Evolutionary conservation across 495 filamentous ascomycete species (phyloP).

Genomic region (Aspergillus carlsbadensis): DNA sequence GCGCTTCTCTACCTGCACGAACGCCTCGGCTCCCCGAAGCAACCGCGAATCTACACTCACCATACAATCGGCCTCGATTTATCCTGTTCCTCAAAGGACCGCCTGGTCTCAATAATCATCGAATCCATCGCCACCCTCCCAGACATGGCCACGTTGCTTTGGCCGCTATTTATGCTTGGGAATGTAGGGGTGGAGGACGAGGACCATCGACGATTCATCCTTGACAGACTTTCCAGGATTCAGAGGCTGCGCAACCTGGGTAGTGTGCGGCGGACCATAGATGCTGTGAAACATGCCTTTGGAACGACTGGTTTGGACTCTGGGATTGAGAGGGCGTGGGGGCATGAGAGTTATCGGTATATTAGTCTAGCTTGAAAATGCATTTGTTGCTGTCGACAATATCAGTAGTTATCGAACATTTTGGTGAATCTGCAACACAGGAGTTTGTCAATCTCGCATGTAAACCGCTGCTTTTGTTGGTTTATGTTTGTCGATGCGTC

Average conservation of each 20-base stretch:
- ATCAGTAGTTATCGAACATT: too few relatives aligned
- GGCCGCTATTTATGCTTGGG: constrained; percentile 21
- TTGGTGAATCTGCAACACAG: too few relatives aligned
- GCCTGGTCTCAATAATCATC: constrained; percentile 16
- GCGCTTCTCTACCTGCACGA: constrained; percentile 20
- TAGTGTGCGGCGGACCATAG: constrained; percentile 13
- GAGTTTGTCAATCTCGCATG: too few relatives aligned
- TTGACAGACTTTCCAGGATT: constrained; percentile 12
- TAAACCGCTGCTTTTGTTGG: too few relatives aligned
- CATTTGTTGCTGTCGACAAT: too few relatives aligned
- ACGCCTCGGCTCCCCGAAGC: neutral
- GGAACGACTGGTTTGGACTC: neutral
- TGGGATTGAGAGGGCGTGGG: neutral
- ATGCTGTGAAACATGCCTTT: constrained; percentile 20
- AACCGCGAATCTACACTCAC: neutral
- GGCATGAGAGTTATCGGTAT: neutral
- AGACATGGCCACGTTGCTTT: constrained; percentile 13
- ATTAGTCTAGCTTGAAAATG: constrained; percentile 1
- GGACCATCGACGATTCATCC: constrained; percentile 19
- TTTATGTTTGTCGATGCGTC: too few relatives aligned
- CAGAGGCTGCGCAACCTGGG: constrained; percentile 20
- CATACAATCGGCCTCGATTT: too few relatives aligned
- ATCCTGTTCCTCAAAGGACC: too few relatives aligned
- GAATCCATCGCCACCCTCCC: constrained; percentile 10
- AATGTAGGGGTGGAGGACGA: constrained; percentile 17